phyloP scores from a whole-genome alignment of 257 asterid species.

The Solanum neorickii region DNA sequence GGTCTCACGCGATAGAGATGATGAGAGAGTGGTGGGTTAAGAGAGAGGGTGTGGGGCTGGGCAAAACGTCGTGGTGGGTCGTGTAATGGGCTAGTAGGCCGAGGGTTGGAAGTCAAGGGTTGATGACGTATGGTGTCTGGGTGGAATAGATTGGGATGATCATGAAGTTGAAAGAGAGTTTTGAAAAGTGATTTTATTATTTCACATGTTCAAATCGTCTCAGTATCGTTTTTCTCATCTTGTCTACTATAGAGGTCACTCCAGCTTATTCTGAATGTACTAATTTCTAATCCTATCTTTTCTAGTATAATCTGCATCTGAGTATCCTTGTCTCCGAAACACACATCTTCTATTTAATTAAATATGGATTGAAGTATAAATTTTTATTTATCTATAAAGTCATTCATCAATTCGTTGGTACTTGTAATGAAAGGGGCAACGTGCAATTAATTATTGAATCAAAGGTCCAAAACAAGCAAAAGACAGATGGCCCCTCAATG shows the following conservation, averaged over 20 bases:
- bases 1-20: neutral
- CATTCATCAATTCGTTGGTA: neutral
- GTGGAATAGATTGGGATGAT: neutral
- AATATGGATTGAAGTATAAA: neutral
- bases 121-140: neutral
- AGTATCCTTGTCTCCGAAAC: neutral
- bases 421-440: neutral
- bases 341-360: neutral
- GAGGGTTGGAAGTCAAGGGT: neutral
- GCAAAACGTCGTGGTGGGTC: neutral
- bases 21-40: neutral
- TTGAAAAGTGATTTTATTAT: neutral
- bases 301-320: too few species aligned
- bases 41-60: neutral
- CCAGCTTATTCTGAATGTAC: too few species aligned
- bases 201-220: neutral
- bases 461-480: neutral
- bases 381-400: neutral
- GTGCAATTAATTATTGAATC: neutral
- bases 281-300: too few species aligned
- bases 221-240: fast-evolving
- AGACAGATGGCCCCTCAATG: conserved; percentile 1
- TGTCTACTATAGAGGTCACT: neutral
- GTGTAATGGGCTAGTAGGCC: neutral
- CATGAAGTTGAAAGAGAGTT: neutral